Percentiles rank a stretch among this genome's conserved stretches.
Evolutionary conservation across 768 basidiomycete genomes (phyloP).

Genomic region (Pisolithus microcarpus): DNA sequence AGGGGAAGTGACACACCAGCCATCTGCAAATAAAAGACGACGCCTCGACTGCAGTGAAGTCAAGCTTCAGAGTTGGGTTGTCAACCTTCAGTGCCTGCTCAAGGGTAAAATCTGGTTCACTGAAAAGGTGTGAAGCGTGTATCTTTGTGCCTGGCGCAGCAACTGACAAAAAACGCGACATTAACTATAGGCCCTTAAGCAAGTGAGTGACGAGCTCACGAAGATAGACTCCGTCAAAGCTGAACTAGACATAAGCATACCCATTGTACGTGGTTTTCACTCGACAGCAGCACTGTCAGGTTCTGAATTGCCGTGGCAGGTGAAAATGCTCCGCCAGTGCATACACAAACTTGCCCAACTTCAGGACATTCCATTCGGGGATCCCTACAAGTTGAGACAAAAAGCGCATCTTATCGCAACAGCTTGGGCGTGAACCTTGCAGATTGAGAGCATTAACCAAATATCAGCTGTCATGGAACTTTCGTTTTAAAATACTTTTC

Average conservation of each 20-base stretch:
- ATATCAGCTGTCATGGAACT: too few relatives aligned
- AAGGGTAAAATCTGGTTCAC: conserved; percentile 20
- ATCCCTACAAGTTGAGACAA: conserved; percentile 19
- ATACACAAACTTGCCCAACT: conserved; percentile 21
- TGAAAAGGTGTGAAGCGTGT: conserved; percentile 13
- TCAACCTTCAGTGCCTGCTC: conserved; percentile 23
- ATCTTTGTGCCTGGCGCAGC: not conserved
- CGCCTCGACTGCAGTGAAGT: conserved; percentile 1
- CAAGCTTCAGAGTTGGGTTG: conserved; percentile 13
- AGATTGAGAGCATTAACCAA: too few relatives aligned
- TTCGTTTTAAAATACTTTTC: too few relatives aligned
- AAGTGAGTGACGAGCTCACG: conserved; percentile 21
- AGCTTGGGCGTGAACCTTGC: conserved; percentile 9
- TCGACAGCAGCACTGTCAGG: not conserved
- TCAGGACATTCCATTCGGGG: conserved; percentile 25
- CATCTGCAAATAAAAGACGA: not conserved
- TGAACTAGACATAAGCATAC: conserved; percentile 1
- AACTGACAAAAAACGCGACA: not conserved
- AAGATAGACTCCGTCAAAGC: conserved; percentile 24
- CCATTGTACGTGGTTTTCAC: conserved; percentile 11
- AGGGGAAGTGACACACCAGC: not conserved
- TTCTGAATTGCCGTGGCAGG: conserved; percentile 6
- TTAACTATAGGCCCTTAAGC: conserved; percentile 18
- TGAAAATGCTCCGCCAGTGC: conserved; percentile 11
- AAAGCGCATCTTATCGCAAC: conserved; percentile 13